A percentile compares a stretch with the other conserved stretches of the same genome.
Conservation (phyloP, 192 early-diverging fungal genomes). For the Gonapodya prolifera region DNA sequence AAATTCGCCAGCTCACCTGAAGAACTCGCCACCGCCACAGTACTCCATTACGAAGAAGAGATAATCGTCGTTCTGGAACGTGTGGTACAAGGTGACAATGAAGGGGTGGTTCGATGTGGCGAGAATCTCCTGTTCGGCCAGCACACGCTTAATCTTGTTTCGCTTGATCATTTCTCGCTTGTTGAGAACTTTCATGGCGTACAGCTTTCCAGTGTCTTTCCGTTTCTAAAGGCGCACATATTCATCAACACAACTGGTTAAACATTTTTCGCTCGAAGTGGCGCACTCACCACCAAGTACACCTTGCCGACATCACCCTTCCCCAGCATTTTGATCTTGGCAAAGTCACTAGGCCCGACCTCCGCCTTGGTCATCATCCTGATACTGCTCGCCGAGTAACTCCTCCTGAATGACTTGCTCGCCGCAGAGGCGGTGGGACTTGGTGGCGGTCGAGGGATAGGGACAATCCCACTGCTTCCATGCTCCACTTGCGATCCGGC, state of each 20-base stretch:
- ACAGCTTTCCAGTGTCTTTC: slow-evolving; percentile 67
- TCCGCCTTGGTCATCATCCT: slow-evolving; percentile 59
- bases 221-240: not conserved
- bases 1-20: slow-evolving; percentile 29
- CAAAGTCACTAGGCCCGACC: slow-evolving; percentile 78
- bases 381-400: slow-evolving; percentile 71
- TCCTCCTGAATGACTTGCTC: slow-evolving; percentile 38
- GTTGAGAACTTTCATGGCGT: slow-evolving; percentile 94
- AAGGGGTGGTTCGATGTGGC: slow-evolving; percentile 78
- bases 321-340: slow-evolving; percentile 79
- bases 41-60: slow-evolving; percentile 86
- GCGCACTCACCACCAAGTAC: slow-evolving; percentile 66
- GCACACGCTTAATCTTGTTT: slow-evolving; percentile 94
- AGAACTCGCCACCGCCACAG: slow-evolving; percentile 82
- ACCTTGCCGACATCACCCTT: slow-evolving; percentile 98
- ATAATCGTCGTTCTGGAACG: slow-evolving; percentile 74
- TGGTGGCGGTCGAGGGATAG: not conserved
- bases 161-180: slow-evolving; percentile 97
- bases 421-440: not conserved
- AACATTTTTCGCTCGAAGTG: not conserved
- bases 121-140: slow-evolving; percentile 92
- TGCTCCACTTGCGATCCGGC: no score
- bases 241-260: not conserved
- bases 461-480: no score
- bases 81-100: slow-evolving; percentile 82